phyloP scores from a whole-genome alignment of 768 basidiomycete species.

The Lactarius indigo region DNA sequence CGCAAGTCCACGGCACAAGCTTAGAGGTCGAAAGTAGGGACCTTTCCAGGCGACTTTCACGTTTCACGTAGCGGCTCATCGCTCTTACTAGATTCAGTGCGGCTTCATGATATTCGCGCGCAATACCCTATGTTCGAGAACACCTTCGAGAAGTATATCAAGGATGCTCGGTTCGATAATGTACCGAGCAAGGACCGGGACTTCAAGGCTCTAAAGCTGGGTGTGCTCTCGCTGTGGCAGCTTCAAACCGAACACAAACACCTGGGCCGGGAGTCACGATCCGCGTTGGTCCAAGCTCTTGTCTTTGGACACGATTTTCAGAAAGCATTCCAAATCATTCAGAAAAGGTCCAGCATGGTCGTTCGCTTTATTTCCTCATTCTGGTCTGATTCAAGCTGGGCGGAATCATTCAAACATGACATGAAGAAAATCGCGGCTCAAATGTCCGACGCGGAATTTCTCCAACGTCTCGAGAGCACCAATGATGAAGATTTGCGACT shows the following conservation, averaged over 20 bases:
- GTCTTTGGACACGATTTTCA: neutral
- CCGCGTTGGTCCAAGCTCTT: neutral
- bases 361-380: neutral
- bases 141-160: neutral
- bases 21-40: neutral
- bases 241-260: neutral
- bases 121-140: neutral
- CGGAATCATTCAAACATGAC: neutral
- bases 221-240: neutral
- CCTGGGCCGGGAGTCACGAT: neutral
- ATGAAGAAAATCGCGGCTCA: neutral
- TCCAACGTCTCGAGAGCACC: constrained; percentile 2
- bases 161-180: neutral
- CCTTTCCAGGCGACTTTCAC: neutral
- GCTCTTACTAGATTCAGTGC: neutral
- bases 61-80: neutral
- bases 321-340: neutral
- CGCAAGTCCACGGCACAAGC: no score
- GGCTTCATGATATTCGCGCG: neutral
- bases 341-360: neutral
- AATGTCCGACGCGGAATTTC: constrained; percentile 11
- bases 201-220: constrained; percentile 1
- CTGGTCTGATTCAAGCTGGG: neutral
- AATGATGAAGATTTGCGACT: constrained; percentile 3
- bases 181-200: neutral